phyloP scores from a whole-genome alignment of 768 basidiomycete genomes.

The Lactifluus hygrophoroides region DNA sequence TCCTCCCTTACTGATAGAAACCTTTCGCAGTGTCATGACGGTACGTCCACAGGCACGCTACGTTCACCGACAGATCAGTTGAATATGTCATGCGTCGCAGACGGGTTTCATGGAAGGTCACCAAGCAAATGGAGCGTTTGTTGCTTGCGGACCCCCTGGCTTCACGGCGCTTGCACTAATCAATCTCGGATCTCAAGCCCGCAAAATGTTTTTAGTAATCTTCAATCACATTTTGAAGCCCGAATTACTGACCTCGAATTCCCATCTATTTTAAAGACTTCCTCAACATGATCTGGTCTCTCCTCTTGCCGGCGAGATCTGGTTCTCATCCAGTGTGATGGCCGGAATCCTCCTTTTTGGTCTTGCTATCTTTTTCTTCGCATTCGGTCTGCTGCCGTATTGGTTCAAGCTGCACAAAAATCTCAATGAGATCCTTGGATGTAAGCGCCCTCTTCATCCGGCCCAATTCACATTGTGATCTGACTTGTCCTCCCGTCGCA shows the following conservation, averaged over 20 bases:
- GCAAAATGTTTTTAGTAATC: constrained; percentile 29
- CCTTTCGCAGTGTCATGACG: constrained; percentile 30
- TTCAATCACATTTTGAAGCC: not conserved
- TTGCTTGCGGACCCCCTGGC: constrained; percentile 41
- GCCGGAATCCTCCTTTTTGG: constrained; percentile 35
- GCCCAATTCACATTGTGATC: not conserved
- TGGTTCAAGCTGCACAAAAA: constrained; percentile 43
- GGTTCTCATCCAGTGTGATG: constrained; percentile 36
- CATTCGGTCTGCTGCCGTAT: constrained; percentile 37
- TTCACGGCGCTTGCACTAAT: constrained; percentile 42
- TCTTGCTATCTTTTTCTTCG: constrained; percentile 39
- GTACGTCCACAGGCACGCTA: constrained; percentile 21
- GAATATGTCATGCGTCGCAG: constrained; percentile 20
- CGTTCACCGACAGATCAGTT: not conserved
- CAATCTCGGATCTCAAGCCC: constrained; percentile 34
- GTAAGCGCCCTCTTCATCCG: constrained; percentile 22
- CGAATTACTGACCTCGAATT: not conserved
- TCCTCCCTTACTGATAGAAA: not conserved
- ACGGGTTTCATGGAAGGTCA: constrained; percentile 41
- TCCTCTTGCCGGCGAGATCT: constrained; percentile 35
- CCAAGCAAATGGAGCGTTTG: constrained; percentile 41
- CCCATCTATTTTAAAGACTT: constrained; percentile 23
- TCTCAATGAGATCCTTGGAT: constrained; percentile 39
- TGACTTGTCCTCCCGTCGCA: constrained; percentile 4
- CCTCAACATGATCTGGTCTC: constrained; percentile 30